A percentile compares a stretch with the other conserved stretches of the same genome.
These are phyloP conservation scores for Pseudogymnoascus sp. DNA, from an alignment of 2,329 filamentous ascomycete genomes.

Conservation along the genomic window DNA sequence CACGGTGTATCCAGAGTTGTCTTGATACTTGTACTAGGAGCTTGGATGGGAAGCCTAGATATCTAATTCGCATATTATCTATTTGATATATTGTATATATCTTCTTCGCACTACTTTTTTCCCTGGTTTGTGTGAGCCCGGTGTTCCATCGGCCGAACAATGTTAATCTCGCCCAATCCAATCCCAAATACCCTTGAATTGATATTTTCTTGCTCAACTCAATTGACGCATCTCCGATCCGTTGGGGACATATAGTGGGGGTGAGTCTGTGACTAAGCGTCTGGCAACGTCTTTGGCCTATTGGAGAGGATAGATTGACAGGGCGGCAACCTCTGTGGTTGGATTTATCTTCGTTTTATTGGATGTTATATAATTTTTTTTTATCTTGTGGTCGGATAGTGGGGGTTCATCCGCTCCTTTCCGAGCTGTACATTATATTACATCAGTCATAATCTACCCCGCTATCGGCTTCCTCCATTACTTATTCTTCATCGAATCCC, in stretches of 20 bases:
- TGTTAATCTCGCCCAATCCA: background rate
- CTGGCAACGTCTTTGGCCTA: background rate
- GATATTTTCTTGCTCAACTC: background rate
- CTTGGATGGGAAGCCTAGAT: background rate
- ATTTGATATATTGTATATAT: background rate
- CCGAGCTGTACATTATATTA: background rate
- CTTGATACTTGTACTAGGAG: background rate
- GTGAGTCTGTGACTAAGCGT: background rate
- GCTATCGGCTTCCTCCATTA: constrained; percentile 2
- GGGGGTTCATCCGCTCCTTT: constrained; percentile 7
- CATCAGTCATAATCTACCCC: constrained; percentile 7
- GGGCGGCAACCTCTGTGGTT: background rate
- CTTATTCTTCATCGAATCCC: constrained; percentile 5
- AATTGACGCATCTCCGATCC: background rate
- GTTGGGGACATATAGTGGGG: background rate
- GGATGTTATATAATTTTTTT: background rate
- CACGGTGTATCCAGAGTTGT: background rate
- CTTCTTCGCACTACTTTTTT: background rate
- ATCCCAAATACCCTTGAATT: background rate
- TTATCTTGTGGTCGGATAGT: constrained; percentile 3
- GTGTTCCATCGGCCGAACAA: background rate
- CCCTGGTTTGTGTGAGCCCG: background rate
- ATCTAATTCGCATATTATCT: background rate
- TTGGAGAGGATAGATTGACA: background rate
- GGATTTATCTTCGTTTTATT: background rate